Evolutionary conservation across 2,329 filamentous ascomycete species (phyloP).

Genomic region (Ilyonectria robusta): DNA sequence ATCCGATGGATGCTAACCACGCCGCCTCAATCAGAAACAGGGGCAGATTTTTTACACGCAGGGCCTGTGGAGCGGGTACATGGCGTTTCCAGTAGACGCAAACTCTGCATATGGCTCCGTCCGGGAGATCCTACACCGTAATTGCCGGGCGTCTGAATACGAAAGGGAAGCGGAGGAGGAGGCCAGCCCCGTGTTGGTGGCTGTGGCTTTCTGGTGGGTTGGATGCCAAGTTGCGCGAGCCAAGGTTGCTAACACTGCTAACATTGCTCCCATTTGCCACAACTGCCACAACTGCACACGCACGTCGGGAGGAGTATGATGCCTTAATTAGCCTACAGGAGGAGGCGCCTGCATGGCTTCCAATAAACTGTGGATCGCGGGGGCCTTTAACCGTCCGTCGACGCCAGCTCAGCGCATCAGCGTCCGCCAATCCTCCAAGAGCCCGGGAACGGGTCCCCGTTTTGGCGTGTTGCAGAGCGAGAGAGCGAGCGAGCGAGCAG

Average conservation of each 20-base stretch:
- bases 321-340: neutral
- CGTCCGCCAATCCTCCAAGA: neutral
- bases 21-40: neutral
- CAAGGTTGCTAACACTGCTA: neutral
- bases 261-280: neutral
- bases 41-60: neutral
- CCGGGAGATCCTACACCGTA: neutral
- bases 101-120: neutral
- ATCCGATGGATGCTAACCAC: neutral
- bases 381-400: neutral
- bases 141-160: neutral
- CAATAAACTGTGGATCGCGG: neutral
- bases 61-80: neutral
- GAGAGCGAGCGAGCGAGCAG: neutral
- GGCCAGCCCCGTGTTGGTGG: neutral
- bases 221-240: neutral
- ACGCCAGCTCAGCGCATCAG: constrained; percentile 11
- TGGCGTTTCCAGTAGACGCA: neutral
- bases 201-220: neutral
- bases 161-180: neutral
- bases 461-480: constrained; percentile 24
- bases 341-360: neutral
- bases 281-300: neutral
- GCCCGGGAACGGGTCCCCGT: constrained; percentile 16
- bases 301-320: neutral